Conservation (phyloP, 2,329 filamentous ascomycete genomes). For the Orbilia blumenaviensis region DNA sequence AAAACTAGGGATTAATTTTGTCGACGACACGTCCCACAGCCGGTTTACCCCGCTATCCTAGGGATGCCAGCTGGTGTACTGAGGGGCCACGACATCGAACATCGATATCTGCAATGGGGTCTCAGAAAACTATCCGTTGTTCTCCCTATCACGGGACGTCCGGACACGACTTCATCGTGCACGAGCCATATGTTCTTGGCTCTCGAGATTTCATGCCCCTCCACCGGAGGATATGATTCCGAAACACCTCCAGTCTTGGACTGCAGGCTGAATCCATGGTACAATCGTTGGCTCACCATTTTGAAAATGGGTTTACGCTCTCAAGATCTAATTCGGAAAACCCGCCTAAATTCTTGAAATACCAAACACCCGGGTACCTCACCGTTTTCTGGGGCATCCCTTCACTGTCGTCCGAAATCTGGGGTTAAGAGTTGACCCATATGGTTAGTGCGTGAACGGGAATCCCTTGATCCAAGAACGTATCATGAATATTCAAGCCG, state of each 20-base stretch:
- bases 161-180: background rate
- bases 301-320: background rate
- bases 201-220: background rate
- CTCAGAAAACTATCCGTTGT: constrained; percentile 1
- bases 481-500: background rate
- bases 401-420: constrained; percentile 12
- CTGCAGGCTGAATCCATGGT: constrained; percentile 20
- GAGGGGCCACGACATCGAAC: constrained; percentile 14
- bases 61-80: constrained; percentile 7
- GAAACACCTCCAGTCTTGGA: background rate
- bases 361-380: constrained; percentile 10
- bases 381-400: constrained; percentile 14
- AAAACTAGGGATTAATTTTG: background rate
- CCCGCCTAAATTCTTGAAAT: constrained; percentile 17
- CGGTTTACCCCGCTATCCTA: constrained; percentile 13
- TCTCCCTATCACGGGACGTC: constrained; percentile 4
- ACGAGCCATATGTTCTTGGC: background rate
- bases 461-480: background rate
- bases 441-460: constrained; percentile 1
- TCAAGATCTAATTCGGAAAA: constrained; percentile 22
- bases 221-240: background rate
- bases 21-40: constrained; percentile 12
- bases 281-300: background rate
- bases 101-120: constrained; percentile 15
- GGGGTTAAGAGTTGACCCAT: constrained; percentile 12